Percentiles rank a stretch among this genome's conserved stretches.
Conservation (phyloP, 805 yeast species). For the Candida tallmaniae region DNA sequence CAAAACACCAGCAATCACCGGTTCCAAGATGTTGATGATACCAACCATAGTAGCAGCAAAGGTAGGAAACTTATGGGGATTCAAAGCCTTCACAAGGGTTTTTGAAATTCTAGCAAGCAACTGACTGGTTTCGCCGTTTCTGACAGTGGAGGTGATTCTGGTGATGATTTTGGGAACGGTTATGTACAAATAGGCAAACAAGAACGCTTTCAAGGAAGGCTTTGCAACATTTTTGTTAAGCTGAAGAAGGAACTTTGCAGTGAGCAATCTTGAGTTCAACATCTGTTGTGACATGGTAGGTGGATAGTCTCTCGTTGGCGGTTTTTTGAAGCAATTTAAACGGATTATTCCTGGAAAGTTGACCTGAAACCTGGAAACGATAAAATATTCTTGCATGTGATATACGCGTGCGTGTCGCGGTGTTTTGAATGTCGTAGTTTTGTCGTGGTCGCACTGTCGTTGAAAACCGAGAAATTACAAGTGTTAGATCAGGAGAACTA, state of each 20-base stretch:
- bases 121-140: constrained; percentile 13
- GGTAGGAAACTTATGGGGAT: constrained; percentile 29
- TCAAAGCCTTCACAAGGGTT: constrained; percentile 21
- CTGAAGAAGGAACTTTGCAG: neutral
- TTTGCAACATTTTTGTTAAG: constrained; percentile 13
- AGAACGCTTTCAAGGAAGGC: constrained; percentile 30
- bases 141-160: constrained; percentile 12
- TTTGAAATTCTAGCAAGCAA: constrained; percentile 15
- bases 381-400: too few species aligned
- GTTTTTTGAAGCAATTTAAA: too few species aligned
- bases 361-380: too few species aligned
- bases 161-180: constrained; percentile 26
- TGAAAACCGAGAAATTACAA: too few species aligned
- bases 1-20: constrained; percentile 18
- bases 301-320: too few species aligned
- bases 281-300: too few species aligned
- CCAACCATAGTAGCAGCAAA: constrained; percentile 30
- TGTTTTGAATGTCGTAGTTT: too few species aligned
- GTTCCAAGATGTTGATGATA: constrained; percentile 27
- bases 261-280: too few species aligned
- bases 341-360: too few species aligned
- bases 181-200: constrained; percentile 31
- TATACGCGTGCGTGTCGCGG: too few species aligned
- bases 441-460: too few species aligned
- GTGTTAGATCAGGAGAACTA: too few species aligned